These are phyloP conservation scores for Volvox reticuliferus DNA, from an alignment of 139 green algal genomes.

Conservation along the genomic window DNA sequence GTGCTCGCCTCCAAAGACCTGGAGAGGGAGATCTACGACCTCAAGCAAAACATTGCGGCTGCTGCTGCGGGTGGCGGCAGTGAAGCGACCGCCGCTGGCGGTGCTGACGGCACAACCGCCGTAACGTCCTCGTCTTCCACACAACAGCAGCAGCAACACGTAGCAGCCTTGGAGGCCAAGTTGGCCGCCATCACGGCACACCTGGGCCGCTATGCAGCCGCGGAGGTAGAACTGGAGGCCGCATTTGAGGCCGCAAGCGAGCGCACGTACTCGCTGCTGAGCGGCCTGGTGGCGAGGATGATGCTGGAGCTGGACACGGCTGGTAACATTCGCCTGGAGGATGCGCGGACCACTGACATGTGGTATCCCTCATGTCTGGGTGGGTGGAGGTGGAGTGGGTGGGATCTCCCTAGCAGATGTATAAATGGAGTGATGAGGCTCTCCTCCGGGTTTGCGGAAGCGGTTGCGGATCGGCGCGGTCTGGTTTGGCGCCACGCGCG, in stretches of 20 bases:
- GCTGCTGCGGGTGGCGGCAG: neutral
- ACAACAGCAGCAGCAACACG: neutral
- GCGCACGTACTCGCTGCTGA: conserved; percentile 51
- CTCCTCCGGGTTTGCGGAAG: no score
- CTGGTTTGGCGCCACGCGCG: neutral
- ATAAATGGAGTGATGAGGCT: no score
- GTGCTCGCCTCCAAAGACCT: conserved; percentile 57
- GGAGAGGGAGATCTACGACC: conserved; percentile 48
- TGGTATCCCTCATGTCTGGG: conserved; percentile 76
- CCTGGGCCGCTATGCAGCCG: conserved; percentile 11
- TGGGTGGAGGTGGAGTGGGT: conserved; percentile 6
- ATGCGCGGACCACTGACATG: conserved; percentile 66
- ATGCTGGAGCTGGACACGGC: conserved; percentile 80
- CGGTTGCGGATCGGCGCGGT: neutral
- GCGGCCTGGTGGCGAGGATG: conserved; percentile 64
- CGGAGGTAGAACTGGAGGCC: conserved; percentile 23
- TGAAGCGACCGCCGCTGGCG: neutral
- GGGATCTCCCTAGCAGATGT: neutral
- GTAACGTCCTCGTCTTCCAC: neutral
- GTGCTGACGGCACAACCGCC: neutral
- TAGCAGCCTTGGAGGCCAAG: conserved; percentile 24
- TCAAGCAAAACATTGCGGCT: neutral
- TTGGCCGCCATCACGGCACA: neutral
- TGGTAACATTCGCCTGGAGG: conserved; percentile 88
- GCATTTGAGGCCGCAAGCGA: conserved; percentile 36